These are phyloP conservation scores for Talaromyces ruber DNA, from an alignment of 495 filamentous ascomycete genomes.

Conservation along the genomic window DNA sequence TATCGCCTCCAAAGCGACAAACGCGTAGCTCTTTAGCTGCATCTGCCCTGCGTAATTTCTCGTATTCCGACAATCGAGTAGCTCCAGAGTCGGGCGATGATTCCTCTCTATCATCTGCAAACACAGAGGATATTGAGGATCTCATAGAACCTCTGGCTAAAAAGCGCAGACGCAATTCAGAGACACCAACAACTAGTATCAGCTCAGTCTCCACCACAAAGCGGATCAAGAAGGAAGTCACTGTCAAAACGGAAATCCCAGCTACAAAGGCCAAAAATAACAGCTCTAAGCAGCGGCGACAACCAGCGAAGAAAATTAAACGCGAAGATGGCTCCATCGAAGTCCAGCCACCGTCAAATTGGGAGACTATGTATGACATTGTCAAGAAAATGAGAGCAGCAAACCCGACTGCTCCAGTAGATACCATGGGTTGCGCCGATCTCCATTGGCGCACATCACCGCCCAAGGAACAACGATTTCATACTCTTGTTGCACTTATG, in stretches of 20 bases:
- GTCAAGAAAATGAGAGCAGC: slow-evolving; percentile 71
- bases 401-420: slow-evolving; percentile 74
- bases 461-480: slow-evolving; percentile 64
- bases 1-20: slow-evolving; percentile 32
- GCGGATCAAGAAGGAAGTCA: not conserved
- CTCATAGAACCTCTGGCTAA: slow-evolving; percentile 34
- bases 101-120: slow-evolving; percentile 33
- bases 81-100: slow-evolving; percentile 12
- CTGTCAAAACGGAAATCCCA: slow-evolving; percentile 3
- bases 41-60: slow-evolving; percentile 21
- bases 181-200: slow-evolving; percentile 12
- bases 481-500: slow-evolving; percentile 90
- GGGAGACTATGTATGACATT: slow-evolving; percentile 73
- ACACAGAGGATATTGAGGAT: slow-evolving; percentile 58
- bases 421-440: slow-evolving; percentile 94
- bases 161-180: slow-evolving; percentile 41
- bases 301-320: slow-evolving; percentile 58
- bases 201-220: slow-evolving; percentile 7
- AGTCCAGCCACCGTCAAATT: slow-evolving; percentile 65
- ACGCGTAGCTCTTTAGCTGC: slow-evolving; percentile 28
- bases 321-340: slow-evolving; percentile 43
- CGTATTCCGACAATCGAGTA: not conserved
- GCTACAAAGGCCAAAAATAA: not conserved
- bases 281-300: slow-evolving; percentile 34
- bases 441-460: slow-evolving; percentile 41